These are phyloP conservation scores for Saururus chinensis DNA, from an alignment of 164 flowering plant species.

Conservation along the genomic window DNA sequence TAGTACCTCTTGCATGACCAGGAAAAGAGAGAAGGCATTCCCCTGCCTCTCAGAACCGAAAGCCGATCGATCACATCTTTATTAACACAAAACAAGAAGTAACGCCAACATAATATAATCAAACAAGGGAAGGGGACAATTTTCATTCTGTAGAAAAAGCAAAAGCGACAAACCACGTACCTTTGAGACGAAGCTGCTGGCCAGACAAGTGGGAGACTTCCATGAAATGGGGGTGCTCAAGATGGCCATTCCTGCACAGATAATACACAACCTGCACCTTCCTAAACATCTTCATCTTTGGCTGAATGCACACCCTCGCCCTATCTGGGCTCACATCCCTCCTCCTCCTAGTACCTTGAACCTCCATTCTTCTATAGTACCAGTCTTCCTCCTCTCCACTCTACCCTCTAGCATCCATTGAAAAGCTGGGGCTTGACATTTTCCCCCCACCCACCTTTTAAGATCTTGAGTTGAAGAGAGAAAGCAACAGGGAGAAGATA, in stretches of 20 bases:
- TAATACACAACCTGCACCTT: conserved; percentile 51
- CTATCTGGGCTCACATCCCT: conserved; percentile 38
- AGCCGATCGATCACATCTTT: conserved; percentile 71
- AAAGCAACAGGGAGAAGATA: too few relatives aligned
- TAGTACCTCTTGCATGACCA: conserved; percentile 91
- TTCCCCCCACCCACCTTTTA: too few relatives aligned
- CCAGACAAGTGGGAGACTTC: conserved; percentile 38
- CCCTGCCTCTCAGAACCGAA: conserved; percentile 61
- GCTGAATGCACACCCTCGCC: conserved; percentile 13
- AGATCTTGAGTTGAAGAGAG: too few relatives aligned
- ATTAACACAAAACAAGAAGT: background rate
- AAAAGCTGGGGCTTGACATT: too few relatives aligned
- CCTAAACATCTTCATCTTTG: conserved; percentile 20
- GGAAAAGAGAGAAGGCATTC: conserved; percentile 76
- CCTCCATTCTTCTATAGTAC: conserved; percentile 26
- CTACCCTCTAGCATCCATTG: too few relatives aligned
- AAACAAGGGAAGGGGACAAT: background rate
- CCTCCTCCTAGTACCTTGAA: conserved; percentile 17
- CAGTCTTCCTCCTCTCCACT: too few relatives aligned
- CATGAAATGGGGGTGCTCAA: conserved; percentile 67
- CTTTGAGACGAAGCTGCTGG: conserved; percentile 15
- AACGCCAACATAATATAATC: background rate
- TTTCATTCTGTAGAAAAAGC: background rate
- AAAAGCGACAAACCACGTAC: conserved; percentile 2
- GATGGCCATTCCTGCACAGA: conserved; percentile 52